These are phyloP conservation scores for Isoetes taiwanensis DNA, from an alignment of 75 land plant species.

Conservation along the genomic window DNA sequence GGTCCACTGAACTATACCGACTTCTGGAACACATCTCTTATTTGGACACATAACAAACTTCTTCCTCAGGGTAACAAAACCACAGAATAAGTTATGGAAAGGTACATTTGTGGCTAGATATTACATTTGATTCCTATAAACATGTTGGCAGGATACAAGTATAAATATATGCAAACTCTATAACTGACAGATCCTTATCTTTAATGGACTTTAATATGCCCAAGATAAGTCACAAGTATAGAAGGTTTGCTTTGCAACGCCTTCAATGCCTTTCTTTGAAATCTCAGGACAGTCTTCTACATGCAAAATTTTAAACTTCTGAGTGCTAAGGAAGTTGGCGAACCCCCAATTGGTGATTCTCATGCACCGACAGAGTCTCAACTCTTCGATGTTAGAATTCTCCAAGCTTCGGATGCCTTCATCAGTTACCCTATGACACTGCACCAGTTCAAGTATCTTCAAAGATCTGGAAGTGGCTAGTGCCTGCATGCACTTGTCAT, in stretches of 20 bases:
- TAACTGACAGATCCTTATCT: too few relatives aligned
- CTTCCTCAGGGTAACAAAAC: too few relatives aligned
- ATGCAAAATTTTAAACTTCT: conserved; percentile 33
- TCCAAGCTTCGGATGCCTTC: conserved; percentile 39
- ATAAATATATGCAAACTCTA: too few relatives aligned
- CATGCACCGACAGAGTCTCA: conserved; percentile 44
- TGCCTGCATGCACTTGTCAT: conserved; percentile 63
- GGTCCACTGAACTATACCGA: too few relatives aligned
- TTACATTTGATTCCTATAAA: too few relatives aligned
- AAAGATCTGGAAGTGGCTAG: conserved; percentile 9
- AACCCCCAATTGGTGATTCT: conserved; percentile 59
- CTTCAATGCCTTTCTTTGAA: conserved; percentile 42
- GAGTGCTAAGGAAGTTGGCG: conserved; percentile 33
- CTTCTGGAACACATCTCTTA: too few relatives aligned
- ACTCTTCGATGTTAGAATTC: conserved; percentile 22
- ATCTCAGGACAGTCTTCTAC: conserved; percentile 68
- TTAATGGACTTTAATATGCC: conserved; percentile 44
- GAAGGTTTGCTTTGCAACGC: conserved; percentile 39
- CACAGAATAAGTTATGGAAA: too few relatives aligned
- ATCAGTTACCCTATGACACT: conserved; percentile 57
- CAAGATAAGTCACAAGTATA: conserved; percentile 51
- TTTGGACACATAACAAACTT: too few relatives aligned
- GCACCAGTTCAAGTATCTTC: conserved; percentile 37
- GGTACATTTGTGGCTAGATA: too few relatives aligned
- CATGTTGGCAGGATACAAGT: too few relatives aligned